These are phyloP conservation scores for Fraxinus sp. DNA, from an alignment of 305 asterid genomes.

Conservation along the genomic window DNA sequence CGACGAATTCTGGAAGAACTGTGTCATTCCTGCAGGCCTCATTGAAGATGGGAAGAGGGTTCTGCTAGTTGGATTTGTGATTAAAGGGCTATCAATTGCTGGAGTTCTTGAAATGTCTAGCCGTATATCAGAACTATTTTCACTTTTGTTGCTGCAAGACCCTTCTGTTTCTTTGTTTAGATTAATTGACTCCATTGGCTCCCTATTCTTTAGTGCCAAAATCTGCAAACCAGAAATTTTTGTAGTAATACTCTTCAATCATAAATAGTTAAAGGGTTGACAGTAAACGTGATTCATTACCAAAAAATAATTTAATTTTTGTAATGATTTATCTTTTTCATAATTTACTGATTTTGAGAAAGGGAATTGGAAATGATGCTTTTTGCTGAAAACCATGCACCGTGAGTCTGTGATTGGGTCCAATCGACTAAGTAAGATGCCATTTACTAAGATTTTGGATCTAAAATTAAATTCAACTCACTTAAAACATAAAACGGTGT, in stretches of 20 bases:
- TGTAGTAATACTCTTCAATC: background rate
- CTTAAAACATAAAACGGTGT: background rate
- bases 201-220: constrained; percentile 55
- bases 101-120: constrained; percentile 46
- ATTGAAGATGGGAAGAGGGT: constrained; percentile 39
- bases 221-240: constrained; percentile 34
- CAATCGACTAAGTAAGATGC: background rate
- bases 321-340: background rate
- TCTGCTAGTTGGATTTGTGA: constrained; percentile 29
- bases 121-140: constrained; percentile 64
- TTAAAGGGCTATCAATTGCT: constrained; percentile 49
- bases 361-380: background rate
- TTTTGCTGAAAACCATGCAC: background rate
- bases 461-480: background rate
- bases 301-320: no score
- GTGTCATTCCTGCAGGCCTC: constrained; percentile 28
- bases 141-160: constrained; percentile 60
- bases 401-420: background rate
- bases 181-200: constrained; percentile 62
- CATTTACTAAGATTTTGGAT: background rate
- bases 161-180: constrained; percentile 77
- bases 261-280: background rate
- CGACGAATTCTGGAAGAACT: constrained; percentile 8
- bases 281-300: background rate
- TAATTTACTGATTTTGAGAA: background rate